Evolutionary conservation across 192 early-diverging fungal species (phyloP), one percentile per base, ranked within the genome.

Genomic region (Jimgerdemannia flammicorona): DNA sequence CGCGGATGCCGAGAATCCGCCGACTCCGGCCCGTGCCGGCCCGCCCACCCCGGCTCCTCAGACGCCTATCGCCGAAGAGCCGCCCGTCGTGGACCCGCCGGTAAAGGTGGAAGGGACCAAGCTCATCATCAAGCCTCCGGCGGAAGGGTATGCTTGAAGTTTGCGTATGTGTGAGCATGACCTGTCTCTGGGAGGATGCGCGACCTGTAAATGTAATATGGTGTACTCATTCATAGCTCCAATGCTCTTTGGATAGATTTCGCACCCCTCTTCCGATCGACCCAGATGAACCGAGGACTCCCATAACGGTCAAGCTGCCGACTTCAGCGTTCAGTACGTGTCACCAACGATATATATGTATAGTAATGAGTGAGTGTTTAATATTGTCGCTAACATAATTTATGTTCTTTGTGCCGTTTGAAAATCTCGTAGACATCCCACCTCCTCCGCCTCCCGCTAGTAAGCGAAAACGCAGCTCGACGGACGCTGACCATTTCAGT

Each of bases 391-490:
- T 29, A 29, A 29, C 29, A 29, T 29, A 29, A 29, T 29, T 29
- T 29, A 29, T 29, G 29, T 29, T 29, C 29, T 29, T 29, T 29
- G 29, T 29, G 29, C 29, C 1, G 29, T 59, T 59, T 59, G 6
- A 6, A 59, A 59, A 59, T 59, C 8, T 14, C 6, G 8, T 59
- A 59, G 49, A 6, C 14, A 14, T 14, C 49, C 49, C 49, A 10
- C 49, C 49, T 14, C 49, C 49, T 59, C 49, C 49, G 8, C 49
- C 49, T 59, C 49, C 49, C 14, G 49, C 49, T 6, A 59, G 49
- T 14, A 81, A 81, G 72, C 74, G 80, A 17, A 81, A 81, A 40
- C 74, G 80, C 43, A 81, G 82, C 44, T 79, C 77, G 39, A 79
- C 80, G 1, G 71, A 43, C 18, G 44, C 42, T 63, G 82, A 80